These are phyloP conservation scores for Mrakiaceae sp. DNA, from an alignment of 1,284 basidiomycete species.

Conservation along the genomic window DNA sequence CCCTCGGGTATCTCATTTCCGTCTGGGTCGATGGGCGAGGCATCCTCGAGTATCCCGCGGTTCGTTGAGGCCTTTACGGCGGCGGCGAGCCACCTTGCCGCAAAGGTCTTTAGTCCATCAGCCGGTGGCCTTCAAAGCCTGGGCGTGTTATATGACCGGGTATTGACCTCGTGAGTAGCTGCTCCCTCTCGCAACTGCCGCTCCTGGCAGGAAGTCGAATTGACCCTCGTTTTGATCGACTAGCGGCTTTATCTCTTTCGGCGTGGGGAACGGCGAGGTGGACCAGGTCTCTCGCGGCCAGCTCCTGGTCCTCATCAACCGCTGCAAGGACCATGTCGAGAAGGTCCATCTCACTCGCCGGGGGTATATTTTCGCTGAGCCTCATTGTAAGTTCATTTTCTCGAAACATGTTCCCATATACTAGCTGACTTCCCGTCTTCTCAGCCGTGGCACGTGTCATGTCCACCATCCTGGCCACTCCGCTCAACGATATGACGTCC, in stretches of 20 bases:
- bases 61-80: conserved; percentile 34
- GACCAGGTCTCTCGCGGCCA: not conserved
- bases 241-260: conserved; percentile 10
- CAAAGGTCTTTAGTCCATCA: conserved; percentile 19
- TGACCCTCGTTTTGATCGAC: not conserved
- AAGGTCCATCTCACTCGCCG: not conserved
- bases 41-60: conserved; percentile 13
- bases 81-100: conserved; percentile 28
- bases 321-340: not conserved
- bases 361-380: not conserved
- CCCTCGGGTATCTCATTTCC: not conserved
- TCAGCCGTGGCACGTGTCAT: conserved; percentile 32
- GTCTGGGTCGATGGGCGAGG: not conserved
- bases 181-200: conserved; percentile 21
- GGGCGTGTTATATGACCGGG: conserved; percentile 38
- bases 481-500: conserved; percentile 30
- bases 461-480: conserved; percentile 35
- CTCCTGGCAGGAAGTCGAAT: not conserved
- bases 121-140: conserved; percentile 18
- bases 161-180: conserved; percentile 35
- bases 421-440: conserved; percentile 4
- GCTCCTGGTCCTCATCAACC: not conserved
- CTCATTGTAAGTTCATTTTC: conserved; percentile 36
- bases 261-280: not conserved
- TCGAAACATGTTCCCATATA: conserved; percentile 24